Evolutionary conservation across 2,329 filamentous ascomycete species (phyloP).

Genomic region (Apiospora hydei): DNA sequence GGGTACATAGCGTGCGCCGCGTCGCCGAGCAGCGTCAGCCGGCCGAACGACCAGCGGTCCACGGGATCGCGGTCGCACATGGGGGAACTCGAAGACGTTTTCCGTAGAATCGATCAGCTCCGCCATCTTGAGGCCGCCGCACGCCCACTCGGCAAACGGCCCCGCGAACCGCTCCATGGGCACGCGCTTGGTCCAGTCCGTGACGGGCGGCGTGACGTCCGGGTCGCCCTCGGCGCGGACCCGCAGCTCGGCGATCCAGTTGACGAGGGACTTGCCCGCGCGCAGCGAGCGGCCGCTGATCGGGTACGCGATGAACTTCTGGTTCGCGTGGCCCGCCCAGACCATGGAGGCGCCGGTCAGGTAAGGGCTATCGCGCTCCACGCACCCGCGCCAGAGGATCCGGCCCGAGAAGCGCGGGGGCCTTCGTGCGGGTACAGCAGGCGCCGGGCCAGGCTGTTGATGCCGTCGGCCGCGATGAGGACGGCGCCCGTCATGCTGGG

Average conservation of each 20-base stretch:
- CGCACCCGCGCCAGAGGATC: conserved; percentile 54
- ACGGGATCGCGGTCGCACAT: conserved; percentile 49
- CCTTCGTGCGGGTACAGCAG: conserved; percentile 52
- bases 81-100: conserved; percentile 53
- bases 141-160: conserved; percentile 49
- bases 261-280: conserved; percentile 49
- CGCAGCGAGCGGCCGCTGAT: conserved; percentile 47
- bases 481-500: conserved; percentile 43
- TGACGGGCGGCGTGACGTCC: conserved; percentile 51
- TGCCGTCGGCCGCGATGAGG: conserved; percentile 52
- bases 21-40: conserved; percentile 50
- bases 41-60: conserved; percentile 46
- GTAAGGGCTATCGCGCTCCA: conserved; percentile 47
- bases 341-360: conserved; percentile 52
- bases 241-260: conserved; percentile 55
- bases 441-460: conserved; percentile 50
- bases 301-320: conserved; percentile 56
- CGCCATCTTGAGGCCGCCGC: conserved; percentile 50
- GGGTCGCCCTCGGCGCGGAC: conserved; percentile 49
- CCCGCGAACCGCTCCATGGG: conserved; percentile 48
- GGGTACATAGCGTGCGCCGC: conserved; percentile 51
- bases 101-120: conserved; percentile 51
- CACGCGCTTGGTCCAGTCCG: conserved; percentile 52
- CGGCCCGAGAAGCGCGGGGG: conserved; percentile 52
- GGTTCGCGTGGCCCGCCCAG: conserved; percentile 54